These are phyloP conservation scores for Lactarius evosmus DNA, from an alignment of 768 basidiomycete genomes.

Conservation along the genomic window DNA sequence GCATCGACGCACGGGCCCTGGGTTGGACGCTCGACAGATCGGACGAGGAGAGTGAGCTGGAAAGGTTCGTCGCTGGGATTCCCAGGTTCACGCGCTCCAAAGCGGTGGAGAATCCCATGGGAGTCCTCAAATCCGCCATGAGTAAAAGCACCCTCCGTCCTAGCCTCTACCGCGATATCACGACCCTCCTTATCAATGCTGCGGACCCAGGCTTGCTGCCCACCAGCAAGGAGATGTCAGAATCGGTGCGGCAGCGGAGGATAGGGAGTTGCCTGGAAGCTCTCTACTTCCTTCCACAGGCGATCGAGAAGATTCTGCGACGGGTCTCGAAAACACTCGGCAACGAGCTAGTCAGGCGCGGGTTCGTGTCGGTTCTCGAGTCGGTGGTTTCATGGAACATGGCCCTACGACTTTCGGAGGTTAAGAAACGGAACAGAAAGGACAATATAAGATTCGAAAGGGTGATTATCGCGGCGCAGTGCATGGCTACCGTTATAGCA, in stretches of 20 bases:
- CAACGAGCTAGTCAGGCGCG: background rate
- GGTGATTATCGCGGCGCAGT: conserved; percentile 6
- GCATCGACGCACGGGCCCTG: background rate
- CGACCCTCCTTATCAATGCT: background rate
- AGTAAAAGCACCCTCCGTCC: background rate
- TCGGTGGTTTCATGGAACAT: background rate
- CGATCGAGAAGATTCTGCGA: background rate
- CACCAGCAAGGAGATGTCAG: conserved; percentile 2
- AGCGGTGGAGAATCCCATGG: background rate
- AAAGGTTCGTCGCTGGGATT: conserved; percentile 10
- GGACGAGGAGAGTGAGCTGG: conserved; percentile 13
- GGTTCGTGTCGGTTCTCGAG: background rate
- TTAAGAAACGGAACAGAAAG: background rate
- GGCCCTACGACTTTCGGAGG: background rate
- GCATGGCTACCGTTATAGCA: conserved; percentile 4
- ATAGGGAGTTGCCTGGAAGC: background rate
- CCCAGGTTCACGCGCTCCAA: conserved; percentile 7
- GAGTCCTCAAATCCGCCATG: background rate
- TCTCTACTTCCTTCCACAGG: background rate
- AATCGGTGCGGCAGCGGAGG: background rate
- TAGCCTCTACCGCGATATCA: background rate
- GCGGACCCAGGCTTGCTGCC: background rate
- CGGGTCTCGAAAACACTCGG: background rate
- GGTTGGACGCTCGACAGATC: conserved; percentile 15
- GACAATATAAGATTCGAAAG: background rate